Evolutionary conservation across 169 alveolate genomes (phyloP).

Genomic region (Plasmodium sp.): DNA sequence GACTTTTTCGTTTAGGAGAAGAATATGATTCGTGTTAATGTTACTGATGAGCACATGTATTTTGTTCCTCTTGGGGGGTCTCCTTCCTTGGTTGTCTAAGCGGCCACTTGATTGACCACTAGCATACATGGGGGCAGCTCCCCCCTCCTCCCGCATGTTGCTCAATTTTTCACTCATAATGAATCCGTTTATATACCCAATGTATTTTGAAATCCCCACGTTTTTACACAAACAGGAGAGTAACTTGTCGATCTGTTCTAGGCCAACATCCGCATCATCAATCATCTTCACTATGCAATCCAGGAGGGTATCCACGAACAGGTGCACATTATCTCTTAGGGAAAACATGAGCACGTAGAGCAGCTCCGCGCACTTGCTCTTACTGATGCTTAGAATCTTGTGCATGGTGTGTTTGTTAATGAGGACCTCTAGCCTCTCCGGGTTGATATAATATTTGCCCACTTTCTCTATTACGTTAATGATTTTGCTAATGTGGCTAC

Average conservation of each 20-base stretch:
- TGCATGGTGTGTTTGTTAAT: conserved; percentile 19
- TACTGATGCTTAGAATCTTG: conserved; percentile 21
- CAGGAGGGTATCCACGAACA: conserved; percentile 27
- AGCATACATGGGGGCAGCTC: background rate
- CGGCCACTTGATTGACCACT: background rate
- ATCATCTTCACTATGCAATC: conserved; percentile 24
- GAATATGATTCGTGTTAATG: conserved; percentile 43
- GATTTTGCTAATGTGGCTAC: conserved; percentile 1
- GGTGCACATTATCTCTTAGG: conserved; percentile 30
- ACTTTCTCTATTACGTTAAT: conserved; percentile 49
- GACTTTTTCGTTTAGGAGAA: conserved; percentile 56
- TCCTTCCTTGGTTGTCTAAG: background rate
- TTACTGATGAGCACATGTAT: conserved; percentile 29
- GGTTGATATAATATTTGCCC: conserved; percentile 56
- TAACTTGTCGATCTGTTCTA: conserved; percentile 47
- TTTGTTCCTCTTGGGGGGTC: conserved; percentile 40
- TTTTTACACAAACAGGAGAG: conserved; percentile 48
- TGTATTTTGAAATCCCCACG: conserved; percentile 57
- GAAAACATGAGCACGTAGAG: conserved; percentile 44
- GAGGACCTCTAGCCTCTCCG: conserved; percentile 34
- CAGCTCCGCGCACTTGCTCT: conserved; percentile 45
- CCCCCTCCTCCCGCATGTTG: conserved; percentile 11
- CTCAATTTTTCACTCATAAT: conserved; percentile 26
- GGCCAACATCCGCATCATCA: conserved; percentile 21
- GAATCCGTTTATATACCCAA: conserved; percentile 36